Evolutionary conservation across 768 basidiomycete species (phyloP).

Genomic region (Favolaschia claudopus): DNA sequence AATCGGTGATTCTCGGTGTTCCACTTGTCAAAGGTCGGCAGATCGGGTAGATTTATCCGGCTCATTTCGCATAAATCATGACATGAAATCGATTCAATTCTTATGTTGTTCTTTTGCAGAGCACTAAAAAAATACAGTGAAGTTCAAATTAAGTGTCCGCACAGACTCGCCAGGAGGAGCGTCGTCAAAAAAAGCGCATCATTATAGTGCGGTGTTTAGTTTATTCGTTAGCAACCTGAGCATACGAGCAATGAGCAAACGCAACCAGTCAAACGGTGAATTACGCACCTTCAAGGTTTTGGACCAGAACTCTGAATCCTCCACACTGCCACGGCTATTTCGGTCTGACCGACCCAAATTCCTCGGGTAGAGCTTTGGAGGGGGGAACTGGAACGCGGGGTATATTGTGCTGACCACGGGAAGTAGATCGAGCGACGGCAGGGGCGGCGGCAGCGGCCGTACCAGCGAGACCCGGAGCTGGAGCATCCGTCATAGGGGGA

Average conservation of each 20-base stretch:
- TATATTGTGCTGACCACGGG: constrained; percentile 13
- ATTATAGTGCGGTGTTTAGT: not conserved
- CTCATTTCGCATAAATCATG: no score
- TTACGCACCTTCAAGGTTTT: constrained; percentile 17
- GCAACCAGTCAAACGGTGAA: not conserved
- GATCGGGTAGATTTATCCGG: no score
- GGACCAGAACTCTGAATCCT: constrained; percentile 23
- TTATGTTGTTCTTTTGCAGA: not conserved
- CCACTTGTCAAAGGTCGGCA: no score
- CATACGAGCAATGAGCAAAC: not conserved
- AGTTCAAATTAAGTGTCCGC: not conserved
- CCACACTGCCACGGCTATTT: constrained; percentile 7
- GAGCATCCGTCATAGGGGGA: constrained; percentile 16
- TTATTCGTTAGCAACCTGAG: constrained; percentile 21
- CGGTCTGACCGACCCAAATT: constrained; percentile 12
- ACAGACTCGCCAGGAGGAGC: constrained; percentile 17
- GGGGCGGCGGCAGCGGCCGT: not conserved
- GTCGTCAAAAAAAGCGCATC: not conserved
- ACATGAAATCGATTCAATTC: no score
- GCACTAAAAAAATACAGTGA: constrained; percentile 16
- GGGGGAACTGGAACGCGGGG: constrained; percentile 24
- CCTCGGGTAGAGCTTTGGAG: constrained; percentile 7
- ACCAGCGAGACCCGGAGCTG: not conserved
- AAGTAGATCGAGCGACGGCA: not conserved
- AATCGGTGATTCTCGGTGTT: no score